Evolutionary conservation across 768 basidiomycete species (phyloP), one percentile per base, ranked within the genome.

Genomic region (Termitomyces sp.): DNA sequence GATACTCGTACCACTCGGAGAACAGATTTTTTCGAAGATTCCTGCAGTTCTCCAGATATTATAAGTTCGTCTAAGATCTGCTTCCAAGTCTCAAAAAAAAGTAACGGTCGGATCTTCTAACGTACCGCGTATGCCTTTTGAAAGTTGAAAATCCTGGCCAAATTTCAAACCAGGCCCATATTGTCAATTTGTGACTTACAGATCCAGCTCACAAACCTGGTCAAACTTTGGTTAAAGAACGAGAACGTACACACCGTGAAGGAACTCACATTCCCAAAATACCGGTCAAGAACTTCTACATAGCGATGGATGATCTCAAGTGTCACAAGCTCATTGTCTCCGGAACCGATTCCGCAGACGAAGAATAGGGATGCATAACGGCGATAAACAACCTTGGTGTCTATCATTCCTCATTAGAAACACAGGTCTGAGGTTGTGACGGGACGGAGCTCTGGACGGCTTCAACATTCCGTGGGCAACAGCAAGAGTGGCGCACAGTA

Each of bases 301-400:
- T 90, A 97, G 66, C 94, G 86, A 70, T 98, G 95, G 41, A 98
- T 88, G 62, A 97, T 84, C 74, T 98, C 95, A 35, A 98, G 79
- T 1, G 92, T 88, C 60, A 92, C 77, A 41, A 98, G 82, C 71
- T 98, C 95, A 68, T 98, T 98, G 76, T 98, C 95, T 46, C 74
- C 75, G 33, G 84, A 81, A 51, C 85, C 82, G 61, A 98, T 87
- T 47, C 92, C 93, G 62, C 86, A 88, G 44, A 98, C 87, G 72
- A 98, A 98, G 82, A 94, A 98, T 35, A 98, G 74, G 10, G 93
- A 95, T 8, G 95, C 95, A 66, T 98, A 98, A 68, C 95, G 86
- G 47, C 94, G 81, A 75, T 98, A 98, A 24, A 97, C 89, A 59
- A 98, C 86, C 78, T 96, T 94, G 52, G 78, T 87, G 86, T 69